Evolutionary conservation across 495 filamentous ascomycete genomes (phyloP).

Genomic region (Penicillium psychrofluorescens): DNA sequence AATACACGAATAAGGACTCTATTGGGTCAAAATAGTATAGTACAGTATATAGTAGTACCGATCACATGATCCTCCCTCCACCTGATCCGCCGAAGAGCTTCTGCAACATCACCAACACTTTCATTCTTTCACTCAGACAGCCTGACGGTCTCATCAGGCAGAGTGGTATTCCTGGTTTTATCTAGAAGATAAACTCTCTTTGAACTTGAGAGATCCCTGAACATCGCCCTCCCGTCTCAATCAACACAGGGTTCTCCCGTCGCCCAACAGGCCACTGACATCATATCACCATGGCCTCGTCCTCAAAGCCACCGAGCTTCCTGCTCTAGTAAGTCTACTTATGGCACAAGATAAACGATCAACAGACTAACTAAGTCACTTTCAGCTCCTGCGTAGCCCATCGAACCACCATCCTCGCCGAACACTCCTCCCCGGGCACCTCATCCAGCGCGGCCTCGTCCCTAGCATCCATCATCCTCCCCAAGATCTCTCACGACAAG

Average conservation of each 20-base stretch:
- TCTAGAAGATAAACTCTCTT: too few relatives aligned
- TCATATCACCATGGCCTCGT: conserved; percentile 58
- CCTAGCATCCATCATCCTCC: conserved; percentile 89
- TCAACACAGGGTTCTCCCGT: too few relatives aligned
- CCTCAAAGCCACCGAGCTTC: conserved; percentile 65
- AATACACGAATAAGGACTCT: neutral
- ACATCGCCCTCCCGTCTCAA: too few relatives aligned
- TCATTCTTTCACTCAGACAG: too few relatives aligned
- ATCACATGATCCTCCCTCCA: neutral
- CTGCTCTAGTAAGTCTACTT: conserved; percentile 64
- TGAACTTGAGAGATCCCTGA: too few relatives aligned
- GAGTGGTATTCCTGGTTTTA: too few relatives aligned
- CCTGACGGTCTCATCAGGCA: too few relatives aligned
- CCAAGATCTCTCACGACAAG: conserved; percentile 76
- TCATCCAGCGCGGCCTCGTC: conserved; percentile 68
- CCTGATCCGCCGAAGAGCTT: neutral
- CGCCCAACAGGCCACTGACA: conserved; percentile 1
- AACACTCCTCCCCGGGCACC: conserved; percentile 71
- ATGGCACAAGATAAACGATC: too few relatives aligned
- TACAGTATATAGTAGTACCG: too few relatives aligned
- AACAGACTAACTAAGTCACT: neutral
- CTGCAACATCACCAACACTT: too few relatives aligned
- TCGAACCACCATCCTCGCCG: conserved; percentile 82
- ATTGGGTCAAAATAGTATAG: neutral
- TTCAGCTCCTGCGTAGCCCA: conserved; percentile 83